These are phyloP conservation scores for Zoysia matrella DNA, from an alignment of 202 grass and related monocot species.

Conservation along the genomic window DNA sequence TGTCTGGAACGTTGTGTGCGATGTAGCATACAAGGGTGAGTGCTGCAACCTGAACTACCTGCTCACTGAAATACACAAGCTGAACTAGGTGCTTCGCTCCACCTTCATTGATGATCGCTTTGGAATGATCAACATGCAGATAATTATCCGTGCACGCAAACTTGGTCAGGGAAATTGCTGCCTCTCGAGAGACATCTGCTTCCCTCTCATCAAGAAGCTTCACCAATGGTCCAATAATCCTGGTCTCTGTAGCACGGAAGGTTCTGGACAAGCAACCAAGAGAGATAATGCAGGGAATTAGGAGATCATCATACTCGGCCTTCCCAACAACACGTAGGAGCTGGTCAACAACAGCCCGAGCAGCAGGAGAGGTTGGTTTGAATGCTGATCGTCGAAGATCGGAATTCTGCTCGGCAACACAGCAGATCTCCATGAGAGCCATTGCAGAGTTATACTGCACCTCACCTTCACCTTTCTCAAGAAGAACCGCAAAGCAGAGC, in stretches of 20 bases:
- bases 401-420: constrained; percentile 69
- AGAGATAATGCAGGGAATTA: constrained; percentile 77
- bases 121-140: constrained; percentile 89
- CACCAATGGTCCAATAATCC: constrained; percentile 80
- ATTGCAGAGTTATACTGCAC: constrained; percentile 81
- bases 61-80: constrained; percentile 79
- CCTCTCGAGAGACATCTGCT: constrained; percentile 53
- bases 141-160: constrained; percentile 85
- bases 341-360: constrained; percentile 88
- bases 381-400: constrained; percentile 88
- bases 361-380: constrained; percentile 84
- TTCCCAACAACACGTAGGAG: constrained; percentile 76
- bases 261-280: constrained; percentile 87
- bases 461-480: constrained; percentile 68
- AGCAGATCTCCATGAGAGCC: constrained; percentile 86
- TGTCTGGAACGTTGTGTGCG: constrained; percentile 80
- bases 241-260: constrained; percentile 85
- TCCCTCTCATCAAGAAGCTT: constrained; percentile 78
- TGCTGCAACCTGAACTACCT: constrained; percentile 63
- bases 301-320: constrained; percentile 80
- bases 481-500: constrained; percentile 81
- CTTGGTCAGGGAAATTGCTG: constrained; percentile 61
- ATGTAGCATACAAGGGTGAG: constrained; percentile 77
- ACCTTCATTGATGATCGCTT: constrained; percentile 71
- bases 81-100: constrained; percentile 89